phyloP scores from a whole-genome alignment of 1,139 yeast genomes.

The Kurtzmaniella quercitrusa region DNA sequence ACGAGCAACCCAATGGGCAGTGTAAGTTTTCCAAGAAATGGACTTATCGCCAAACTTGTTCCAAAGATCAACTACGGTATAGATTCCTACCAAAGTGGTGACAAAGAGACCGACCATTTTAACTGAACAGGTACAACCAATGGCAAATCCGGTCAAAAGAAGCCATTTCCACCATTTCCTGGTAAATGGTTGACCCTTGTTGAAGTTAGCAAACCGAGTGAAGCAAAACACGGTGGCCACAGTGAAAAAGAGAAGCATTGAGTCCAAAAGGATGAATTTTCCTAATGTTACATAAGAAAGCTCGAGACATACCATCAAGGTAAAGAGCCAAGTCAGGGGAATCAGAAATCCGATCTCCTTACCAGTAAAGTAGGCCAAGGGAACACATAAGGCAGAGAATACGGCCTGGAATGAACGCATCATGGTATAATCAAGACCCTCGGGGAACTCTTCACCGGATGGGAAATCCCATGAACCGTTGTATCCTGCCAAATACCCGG shows the following conservation, averaged over 20 bases:
- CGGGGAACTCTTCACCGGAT: conserved; percentile 83
- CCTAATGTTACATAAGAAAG: conserved; percentile 85
- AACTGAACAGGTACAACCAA: conserved; percentile 79
- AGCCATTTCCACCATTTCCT: conserved; percentile 96
- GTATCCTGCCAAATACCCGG: conserved; percentile 92
- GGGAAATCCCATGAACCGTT: conserved; percentile 95
- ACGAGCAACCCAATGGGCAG: conserved; percentile 65
- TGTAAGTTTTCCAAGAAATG: conserved; percentile 46
- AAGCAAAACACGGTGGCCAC: conserved; percentile 77
- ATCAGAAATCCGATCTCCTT: conserved; percentile 79
- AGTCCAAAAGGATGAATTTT: conserved; percentile 87
- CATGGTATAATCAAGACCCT: conserved; percentile 75
- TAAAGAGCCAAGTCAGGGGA: conserved; percentile 83
- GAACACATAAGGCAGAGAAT: conserved; percentile 87
- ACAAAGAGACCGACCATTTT: conserved; percentile 83
- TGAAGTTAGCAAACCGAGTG: conserved; percentile 73
- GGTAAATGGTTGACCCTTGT: conserved; percentile 47
- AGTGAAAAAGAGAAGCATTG: conserved; percentile 93
- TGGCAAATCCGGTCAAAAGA: conserved; percentile 63
- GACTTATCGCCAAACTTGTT: conserved; percentile 56
- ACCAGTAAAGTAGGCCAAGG: conserved; percentile 88
- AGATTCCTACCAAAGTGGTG: conserved; percentile 70
- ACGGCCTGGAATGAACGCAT: conserved; percentile 94
- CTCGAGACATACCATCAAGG: conserved; percentile 84
- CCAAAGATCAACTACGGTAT: conserved; percentile 74